Evolutionary conservation across 176 grass and related monocot species (phyloP).

Genomic region (Aechmea fasciata): DNA sequence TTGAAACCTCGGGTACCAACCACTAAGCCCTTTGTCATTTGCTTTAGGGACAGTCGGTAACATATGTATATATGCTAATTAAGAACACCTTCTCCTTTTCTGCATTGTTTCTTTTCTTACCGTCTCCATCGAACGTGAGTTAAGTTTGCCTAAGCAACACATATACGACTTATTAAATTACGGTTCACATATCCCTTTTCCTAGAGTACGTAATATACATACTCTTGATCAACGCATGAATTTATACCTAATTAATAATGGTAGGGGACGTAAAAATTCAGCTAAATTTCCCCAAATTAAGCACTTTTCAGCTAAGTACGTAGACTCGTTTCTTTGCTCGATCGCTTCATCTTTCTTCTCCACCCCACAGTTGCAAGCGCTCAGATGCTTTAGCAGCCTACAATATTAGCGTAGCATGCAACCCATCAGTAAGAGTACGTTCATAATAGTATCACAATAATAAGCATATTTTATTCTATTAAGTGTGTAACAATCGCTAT

Average conservation of each 20-base stretch:
- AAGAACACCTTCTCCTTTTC: too few species aligned
- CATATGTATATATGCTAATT: too few species aligned
- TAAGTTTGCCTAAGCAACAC: too few species aligned
- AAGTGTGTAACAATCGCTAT: not conserved
- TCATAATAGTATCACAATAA: not conserved
- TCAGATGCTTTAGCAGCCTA: constrained; percentile 6
- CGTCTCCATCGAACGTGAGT: too few species aligned
- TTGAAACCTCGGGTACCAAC: too few species aligned
- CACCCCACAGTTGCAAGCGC: constrained; percentile 6
- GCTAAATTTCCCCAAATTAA: not conserved
- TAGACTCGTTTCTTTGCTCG: not conserved
- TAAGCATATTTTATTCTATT: not conserved
- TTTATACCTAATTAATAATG: not conserved
- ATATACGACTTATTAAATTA: too few species aligned
- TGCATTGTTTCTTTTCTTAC: too few species aligned
- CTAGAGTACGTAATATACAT: too few species aligned
- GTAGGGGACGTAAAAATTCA: not conserved
- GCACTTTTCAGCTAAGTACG: not conserved
- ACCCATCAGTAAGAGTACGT: not conserved
- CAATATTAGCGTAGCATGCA: not conserved
- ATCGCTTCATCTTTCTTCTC: not conserved
- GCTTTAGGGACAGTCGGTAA: too few species aligned
- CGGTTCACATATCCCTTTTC: too few species aligned
- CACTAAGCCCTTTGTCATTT: too few species aligned
- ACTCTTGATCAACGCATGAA: not conserved